Percentiles rank a stretch among this genome's conserved stretches.
Evolutionary conservation across 176 grass and related monocot species (phyloP).

Genomic region (Avena eriantha): DNA sequence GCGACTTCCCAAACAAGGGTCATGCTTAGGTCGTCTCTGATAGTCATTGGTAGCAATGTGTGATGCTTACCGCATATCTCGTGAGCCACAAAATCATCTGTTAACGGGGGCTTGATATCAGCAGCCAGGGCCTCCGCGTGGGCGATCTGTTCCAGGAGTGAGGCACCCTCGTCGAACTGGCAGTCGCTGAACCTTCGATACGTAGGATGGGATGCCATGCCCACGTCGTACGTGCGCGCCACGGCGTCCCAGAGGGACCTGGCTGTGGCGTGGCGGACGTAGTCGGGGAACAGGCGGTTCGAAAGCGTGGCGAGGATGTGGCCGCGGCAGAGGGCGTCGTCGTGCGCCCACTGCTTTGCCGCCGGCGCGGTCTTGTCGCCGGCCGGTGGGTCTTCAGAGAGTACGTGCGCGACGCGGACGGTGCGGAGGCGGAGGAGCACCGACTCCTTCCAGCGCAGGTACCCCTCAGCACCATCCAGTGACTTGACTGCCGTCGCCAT

Average conservation of each 20-base stretch:
- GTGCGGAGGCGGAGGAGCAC: no score
- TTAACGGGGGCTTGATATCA: not conserved
- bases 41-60: no score
- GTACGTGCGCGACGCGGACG: no score
- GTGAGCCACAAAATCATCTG: not conserved
- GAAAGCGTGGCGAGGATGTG: not conserved
- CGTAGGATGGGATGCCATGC: not conserved
- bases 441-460: no score
- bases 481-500: no score
- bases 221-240: not conserved
- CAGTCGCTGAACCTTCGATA: not conserved
- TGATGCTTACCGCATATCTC: not conserved
- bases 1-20: no score
- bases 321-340: not conserved
- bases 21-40: no score
- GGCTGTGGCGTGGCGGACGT: not conserved
- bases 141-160: constrained; percentile 17
- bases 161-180: not conserved
- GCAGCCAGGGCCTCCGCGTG: not conserved
- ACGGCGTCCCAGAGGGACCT: not conserved
- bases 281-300: not conserved
- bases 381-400: no score
- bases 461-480: no score
- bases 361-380: not conserved
- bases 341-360: not conserved